Conservation (phyloP, 2,329 filamentous ascomycete genomes). For the Chaetoscypha palmicola region DNA sequence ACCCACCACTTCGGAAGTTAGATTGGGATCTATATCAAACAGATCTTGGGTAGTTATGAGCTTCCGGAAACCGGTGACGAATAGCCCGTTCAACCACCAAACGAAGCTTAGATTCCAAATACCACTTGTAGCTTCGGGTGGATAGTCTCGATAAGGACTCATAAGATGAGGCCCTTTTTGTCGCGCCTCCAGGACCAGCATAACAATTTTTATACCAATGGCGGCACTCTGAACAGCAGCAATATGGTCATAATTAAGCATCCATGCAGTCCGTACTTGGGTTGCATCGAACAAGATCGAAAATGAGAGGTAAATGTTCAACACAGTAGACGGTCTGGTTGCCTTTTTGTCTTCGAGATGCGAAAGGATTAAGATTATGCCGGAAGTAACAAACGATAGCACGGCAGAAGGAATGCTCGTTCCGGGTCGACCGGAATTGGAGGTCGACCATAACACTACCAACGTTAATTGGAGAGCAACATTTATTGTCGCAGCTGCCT, state of each 20-base stretch:
- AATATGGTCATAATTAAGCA: slow-evolving; percentile 13
- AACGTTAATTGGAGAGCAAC: background rate
- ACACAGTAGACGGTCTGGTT: slow-evolving; percentile 11
- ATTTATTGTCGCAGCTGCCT: background rate
- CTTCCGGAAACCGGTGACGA: slow-evolving; percentile 28
- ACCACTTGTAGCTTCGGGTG: slow-evolving; percentile 29
- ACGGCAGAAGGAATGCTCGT: background rate
- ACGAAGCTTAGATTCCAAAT: slow-evolving; percentile 31
- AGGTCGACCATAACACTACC: background rate
- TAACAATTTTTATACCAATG: slow-evolving; percentile 16
- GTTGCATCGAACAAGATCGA: slow-evolving; percentile 15
- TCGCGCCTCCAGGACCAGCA: slow-evolving; percentile 20
- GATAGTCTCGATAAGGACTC: slow-evolving; percentile 12
- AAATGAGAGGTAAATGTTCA: slow-evolving; percentile 15
- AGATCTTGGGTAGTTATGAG: slow-evolving; percentile 30
- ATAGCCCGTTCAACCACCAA: slow-evolving; percentile 33
- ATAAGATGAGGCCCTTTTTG: slow-evolving; percentile 15
- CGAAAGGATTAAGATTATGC: slow-evolving; percentile 6
- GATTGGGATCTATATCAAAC: slow-evolving; percentile 11
- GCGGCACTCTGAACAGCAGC: slow-evolving; percentile 15
- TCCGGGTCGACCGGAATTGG: too few species aligned
- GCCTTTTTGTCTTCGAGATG: slow-evolving; percentile 13
- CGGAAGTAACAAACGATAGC: background rate
- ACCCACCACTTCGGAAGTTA: slow-evolving; percentile 11
- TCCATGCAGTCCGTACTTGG: slow-evolving; percentile 18